Evolutionary conservation across 2,329 filamentous ascomycete genomes (phyloP).

Genomic region (Phialemoniopsis sp.): DNA sequence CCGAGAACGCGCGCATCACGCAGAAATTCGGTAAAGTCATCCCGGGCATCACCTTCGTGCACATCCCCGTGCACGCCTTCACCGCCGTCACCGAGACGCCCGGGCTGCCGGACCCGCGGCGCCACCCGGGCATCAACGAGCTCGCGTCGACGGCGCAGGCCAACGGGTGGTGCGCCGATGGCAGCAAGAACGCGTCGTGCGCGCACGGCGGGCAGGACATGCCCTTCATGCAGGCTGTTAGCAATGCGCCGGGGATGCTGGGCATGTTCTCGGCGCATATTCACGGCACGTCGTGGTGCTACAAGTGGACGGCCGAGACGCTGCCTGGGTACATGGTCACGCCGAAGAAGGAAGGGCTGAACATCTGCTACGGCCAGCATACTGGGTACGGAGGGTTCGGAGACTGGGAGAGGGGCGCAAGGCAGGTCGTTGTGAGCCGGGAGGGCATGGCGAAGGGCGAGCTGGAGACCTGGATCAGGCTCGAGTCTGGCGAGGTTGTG

Average conservation of each 20-base stretch:
- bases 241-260: conserved; percentile 25
- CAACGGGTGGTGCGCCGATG: conserved; percentile 37
- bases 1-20: conserved; percentile 22
- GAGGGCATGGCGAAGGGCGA: neutral
- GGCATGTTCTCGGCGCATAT: conserved; percentile 9
- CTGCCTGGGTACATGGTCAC: neutral
- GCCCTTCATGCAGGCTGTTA: conserved; percentile 19
- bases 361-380: conserved; percentile 39
- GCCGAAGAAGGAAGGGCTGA: conserved; percentile 1
- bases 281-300: conserved; percentile 29
- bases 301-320: conserved; percentile 19
- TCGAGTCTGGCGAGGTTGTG: conserved; percentile 7
- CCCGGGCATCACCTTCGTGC: conserved; percentile 43
- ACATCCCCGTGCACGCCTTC: conserved; percentile 41
- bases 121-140: conserved; percentile 24
- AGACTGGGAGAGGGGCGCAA: conserved; percentile 7
- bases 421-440: conserved; percentile 2
- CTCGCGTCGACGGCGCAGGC: conserved; percentile 32
- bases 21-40: conserved; percentile 25
- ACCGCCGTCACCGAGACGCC: conserved; percentile 26
- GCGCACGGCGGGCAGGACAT: neutral
- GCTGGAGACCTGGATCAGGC: conserved; percentile 10
- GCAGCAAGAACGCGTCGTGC: conserved; percentile 8
- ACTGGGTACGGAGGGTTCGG: conserved; percentile 11
- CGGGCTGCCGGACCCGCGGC: conserved; percentile 21